phyloP scores from a whole-genome alignment of 257 asterid genomes.

The Schizonepeta tenuifolia region DNA sequence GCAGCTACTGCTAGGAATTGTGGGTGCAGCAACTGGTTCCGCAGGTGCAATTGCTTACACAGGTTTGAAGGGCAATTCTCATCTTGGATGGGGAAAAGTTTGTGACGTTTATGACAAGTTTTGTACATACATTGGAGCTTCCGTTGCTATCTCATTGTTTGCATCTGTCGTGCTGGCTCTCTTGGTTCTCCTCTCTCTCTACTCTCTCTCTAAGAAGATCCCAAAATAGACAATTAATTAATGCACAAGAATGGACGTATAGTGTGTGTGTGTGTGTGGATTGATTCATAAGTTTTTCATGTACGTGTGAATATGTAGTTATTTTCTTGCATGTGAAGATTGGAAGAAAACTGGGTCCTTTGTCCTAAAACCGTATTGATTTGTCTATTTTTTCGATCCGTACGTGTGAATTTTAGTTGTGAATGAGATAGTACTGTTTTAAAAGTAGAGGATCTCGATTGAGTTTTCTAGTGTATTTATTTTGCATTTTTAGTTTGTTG shows the following conservation, averaged over 20 bases:
- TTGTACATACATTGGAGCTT: conserved; percentile 60
- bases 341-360: background rate
- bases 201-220: conserved; percentile 61
- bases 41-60: conserved; percentile 63
- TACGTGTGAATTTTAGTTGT: too few species aligned
- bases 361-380: too few species aligned
- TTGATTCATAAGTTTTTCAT: background rate
- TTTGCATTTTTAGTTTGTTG: background rate
- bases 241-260: too few species aligned
- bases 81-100: conserved; percentile 52
- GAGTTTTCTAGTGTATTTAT: too few species aligned
- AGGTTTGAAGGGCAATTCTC: conserved; percentile 62
- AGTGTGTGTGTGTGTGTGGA: background rate
- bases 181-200: conserved; percentile 55
- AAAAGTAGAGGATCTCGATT: too few species aligned
- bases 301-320: background rate
- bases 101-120: conserved; percentile 48
- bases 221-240: conserved; percentile 53
- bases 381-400: too few species aligned
- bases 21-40: conserved; percentile 68
- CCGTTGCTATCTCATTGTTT: conserved; percentile 53
- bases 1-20: conserved; percentile 71
- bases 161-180: conserved; percentile 50
- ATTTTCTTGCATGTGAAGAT: background rate
- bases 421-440: too few species aligned